Evolutionary conservation across 495 filamentous ascomycete species (phyloP).

Genomic region (Bathelium albidoporum): DNA sequence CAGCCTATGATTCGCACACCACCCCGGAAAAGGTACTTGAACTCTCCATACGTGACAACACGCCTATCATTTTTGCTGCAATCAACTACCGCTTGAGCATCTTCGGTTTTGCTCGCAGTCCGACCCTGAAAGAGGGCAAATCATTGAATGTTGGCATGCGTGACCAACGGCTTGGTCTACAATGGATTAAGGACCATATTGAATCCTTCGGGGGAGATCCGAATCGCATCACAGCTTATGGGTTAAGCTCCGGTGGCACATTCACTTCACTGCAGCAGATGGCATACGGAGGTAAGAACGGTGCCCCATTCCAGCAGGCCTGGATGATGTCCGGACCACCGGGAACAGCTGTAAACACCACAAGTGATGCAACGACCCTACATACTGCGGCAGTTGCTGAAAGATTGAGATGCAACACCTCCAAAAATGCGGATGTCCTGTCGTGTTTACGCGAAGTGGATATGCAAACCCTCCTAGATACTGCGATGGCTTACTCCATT

Average conservation of each 20-base stretch:
- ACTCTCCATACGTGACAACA: conserved; percentile 17
- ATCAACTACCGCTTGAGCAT: conserved; percentile 12
- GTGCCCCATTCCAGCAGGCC: not conserved
- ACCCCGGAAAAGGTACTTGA: conserved; percentile 14
- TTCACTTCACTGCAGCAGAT: not conserved
- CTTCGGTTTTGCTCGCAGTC: conserved; percentile 50
- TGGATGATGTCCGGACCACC: not conserved
- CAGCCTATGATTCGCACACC: conserved; percentile 16
- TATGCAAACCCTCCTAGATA: not conserved
- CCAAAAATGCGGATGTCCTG: not conserved
- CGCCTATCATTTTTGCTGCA: conserved; percentile 21
- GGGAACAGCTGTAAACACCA: not conserved
- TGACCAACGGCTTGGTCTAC: conserved; percentile 18
- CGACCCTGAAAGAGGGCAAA: conserved; percentile 10
- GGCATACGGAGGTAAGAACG: not conserved
- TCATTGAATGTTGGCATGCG: conserved; percentile 10
- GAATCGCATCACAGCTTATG: conserved; percentile 38
- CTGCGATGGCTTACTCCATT: not conserved
- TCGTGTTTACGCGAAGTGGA: not conserved
- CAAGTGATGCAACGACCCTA: not conserved
- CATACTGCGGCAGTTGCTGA: not conserved
- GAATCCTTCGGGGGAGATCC: conserved; percentile 40
- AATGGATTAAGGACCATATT: conserved; percentile 38
- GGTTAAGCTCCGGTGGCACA: conserved; percentile 15
- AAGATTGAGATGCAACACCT: not conserved